These are phyloP conservation scores for Sonneratia alba DNA, from an alignment of 345 rosid genomes.

Conservation along the genomic window DNA sequence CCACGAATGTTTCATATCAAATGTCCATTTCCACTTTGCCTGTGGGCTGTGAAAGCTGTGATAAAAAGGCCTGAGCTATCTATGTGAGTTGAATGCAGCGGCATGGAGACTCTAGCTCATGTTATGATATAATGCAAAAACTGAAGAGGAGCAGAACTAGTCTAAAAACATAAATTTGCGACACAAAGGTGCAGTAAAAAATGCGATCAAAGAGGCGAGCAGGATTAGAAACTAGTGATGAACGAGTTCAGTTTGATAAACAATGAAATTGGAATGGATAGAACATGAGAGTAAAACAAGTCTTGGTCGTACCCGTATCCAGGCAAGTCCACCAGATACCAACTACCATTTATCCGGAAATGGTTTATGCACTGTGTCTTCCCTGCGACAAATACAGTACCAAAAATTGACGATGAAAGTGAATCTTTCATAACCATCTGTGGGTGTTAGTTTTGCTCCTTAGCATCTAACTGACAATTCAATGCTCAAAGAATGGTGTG, in stretches of 20 bases:
- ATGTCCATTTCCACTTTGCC: background rate
- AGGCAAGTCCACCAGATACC: slow-evolving; percentile 97
- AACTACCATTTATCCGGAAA: slow-evolving; percentile 74
- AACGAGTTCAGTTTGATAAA: background rate
- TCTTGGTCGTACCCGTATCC: slow-evolving; percentile 80
- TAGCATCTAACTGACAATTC: background rate
- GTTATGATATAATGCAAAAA: background rate
- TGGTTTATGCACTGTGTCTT: slow-evolving; percentile 98
- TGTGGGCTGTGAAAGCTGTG: background rate
- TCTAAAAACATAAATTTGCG: background rate
- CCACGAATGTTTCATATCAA: background rate
- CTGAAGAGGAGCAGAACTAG: background rate
- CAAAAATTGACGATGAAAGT: background rate
- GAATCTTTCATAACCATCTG: background rate
- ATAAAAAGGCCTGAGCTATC: background rate
- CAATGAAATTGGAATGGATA: background rate
- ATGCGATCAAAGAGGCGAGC: background rate
- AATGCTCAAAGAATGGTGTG: background rate
- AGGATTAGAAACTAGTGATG: background rate
- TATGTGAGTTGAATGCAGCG: background rate
- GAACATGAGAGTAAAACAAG: background rate
- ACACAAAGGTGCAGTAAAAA: background rate
- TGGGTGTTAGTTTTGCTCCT: background rate
- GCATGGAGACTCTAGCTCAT: background rate
- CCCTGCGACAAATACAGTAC: slow-evolving; percentile 32